These are phyloP conservation scores for Boechera stricta DNA, from an alignment of 345 rosid species.

Conservation along the genomic window DNA sequence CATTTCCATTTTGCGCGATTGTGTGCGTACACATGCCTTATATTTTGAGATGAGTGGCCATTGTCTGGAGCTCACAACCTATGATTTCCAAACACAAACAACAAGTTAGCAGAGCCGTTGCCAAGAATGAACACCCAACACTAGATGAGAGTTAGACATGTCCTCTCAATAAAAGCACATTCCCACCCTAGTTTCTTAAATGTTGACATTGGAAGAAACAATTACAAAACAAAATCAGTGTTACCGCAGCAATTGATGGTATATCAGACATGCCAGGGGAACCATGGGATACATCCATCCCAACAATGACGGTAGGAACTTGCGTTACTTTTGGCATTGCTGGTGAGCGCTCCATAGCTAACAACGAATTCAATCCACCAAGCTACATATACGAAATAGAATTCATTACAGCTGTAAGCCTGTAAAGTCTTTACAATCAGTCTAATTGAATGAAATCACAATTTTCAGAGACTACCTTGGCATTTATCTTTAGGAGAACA, in stretches of 20 bases:
- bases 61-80: constrained; percentile 83
- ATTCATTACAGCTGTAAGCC: constrained; percentile 1
- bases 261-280: constrained; percentile 87
- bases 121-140: constrained; percentile 2
- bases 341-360: constrained; percentile 70
- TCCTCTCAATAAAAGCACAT: neutral
- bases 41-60: constrained; percentile 92
- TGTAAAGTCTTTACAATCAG: constrained; percentile 13
- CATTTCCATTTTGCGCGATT: constrained; percentile 86
- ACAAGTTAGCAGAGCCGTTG: neutral
- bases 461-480: constrained; percentile 61
- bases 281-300: constrained; percentile 98
- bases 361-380: constrained; percentile 83
- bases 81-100: constrained; percentile 19
- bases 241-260: constrained; percentile 95
- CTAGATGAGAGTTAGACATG: neutral
- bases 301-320: constrained; percentile 84
- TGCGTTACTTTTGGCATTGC: constrained; percentile 71
- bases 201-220: neutral
- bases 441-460: neutral
- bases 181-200: neutral
- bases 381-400: constrained; percentile 55
- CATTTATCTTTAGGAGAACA: constrained; percentile 87
- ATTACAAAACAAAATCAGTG: constrained; percentile 11
- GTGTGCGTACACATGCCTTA: constrained; percentile 88